Percentiles rank a stretch among this genome's conserved stretches.
Evolutionary conservation across 164 flowering plant species (phyloP).

Genomic region (Cinnamomum micranthum): DNA sequence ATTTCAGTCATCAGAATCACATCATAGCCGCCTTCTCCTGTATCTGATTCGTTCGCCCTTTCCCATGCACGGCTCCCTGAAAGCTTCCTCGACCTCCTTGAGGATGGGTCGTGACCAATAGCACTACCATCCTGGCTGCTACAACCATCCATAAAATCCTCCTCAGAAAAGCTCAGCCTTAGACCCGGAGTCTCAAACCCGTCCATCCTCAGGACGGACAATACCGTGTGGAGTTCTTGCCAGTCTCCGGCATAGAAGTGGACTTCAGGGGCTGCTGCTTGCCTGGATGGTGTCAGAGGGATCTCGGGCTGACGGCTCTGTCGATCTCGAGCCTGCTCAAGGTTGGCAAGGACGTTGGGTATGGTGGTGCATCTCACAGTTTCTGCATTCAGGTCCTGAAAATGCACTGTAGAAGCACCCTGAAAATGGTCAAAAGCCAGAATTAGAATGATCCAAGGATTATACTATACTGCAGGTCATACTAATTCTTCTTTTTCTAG

Average conservation of each 20-base stretch:
- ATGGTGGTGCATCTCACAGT: conserved; percentile 76
- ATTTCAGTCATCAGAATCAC: conserved; percentile 80
- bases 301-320: conserved; percentile 82
- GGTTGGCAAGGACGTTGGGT: conserved; percentile 88
- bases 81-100: conserved; percentile 80
- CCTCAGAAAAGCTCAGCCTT: conserved; percentile 79
- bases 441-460: background rate
- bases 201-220: conserved; percentile 60
- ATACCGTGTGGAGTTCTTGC: conserved; percentile 78
- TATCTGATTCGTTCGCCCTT: conserved; percentile 65
- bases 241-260: conserved; percentile 91
- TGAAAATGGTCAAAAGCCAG: conserved; percentile 20
- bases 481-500: background rate
- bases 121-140: conserved; percentile 89
- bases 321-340: conserved; percentile 82
- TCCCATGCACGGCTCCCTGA: conserved; percentile 96
- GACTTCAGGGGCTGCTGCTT: conserved; percentile 53
- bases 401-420: conserved; percentile 83
- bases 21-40: conserved; percentile 83
- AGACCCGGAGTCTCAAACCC: conserved; percentile 47
- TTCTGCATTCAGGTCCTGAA: conserved; percentile 87
- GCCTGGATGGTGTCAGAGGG: conserved; percentile 85
- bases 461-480: background rate
- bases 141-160: conserved; percentile 79
- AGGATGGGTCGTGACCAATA: conserved; percentile 52